Evolutionary conservation across 2,329 filamentous ascomycete genomes (phyloP).

Genomic region (Rutstroemia sp.): DNA sequence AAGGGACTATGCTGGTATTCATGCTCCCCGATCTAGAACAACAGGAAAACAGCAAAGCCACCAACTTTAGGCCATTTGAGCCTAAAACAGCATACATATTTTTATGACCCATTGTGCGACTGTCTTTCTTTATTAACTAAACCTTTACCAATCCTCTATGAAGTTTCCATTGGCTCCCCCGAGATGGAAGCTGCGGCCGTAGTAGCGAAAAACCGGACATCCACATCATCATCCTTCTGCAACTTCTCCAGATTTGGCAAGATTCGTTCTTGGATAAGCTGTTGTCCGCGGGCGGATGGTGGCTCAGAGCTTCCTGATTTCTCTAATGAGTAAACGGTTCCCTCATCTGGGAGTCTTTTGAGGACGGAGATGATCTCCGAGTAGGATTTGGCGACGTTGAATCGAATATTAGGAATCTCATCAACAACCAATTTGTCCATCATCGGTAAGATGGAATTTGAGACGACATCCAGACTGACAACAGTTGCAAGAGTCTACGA

Average conservation of each 20-base stretch:
- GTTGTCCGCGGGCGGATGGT: conserved; percentile 65
- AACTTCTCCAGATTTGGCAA: conserved; percentile 89
- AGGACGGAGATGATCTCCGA: conserved; percentile 83
- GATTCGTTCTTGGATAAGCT: conserved; percentile 79
- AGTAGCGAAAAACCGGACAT: conserved; percentile 95
- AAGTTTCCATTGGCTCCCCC: conserved; percentile 48
- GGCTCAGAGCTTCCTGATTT: conserved; percentile 58
- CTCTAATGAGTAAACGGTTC: conserved; percentile 78
- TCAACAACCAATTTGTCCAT: conserved; percentile 89
- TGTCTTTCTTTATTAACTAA: conserved; percentile 20
- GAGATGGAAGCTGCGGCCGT: conserved; percentile 59
- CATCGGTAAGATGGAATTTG: conserved; percentile 89
- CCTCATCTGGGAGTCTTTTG: conserved; percentile 80
- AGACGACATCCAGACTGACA: conserved; percentile 87
- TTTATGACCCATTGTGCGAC: conserved; percentile 13
- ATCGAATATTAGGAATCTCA: conserved; percentile 97
- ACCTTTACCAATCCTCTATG: conserved; percentile 33
- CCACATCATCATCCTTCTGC: conserved; percentile 94
- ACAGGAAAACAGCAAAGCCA: conserved; percentile 19
- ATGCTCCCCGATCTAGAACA: conserved; percentile 29
- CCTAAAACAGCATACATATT: conserved; percentile 23
- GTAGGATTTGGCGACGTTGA: conserved; percentile 99
- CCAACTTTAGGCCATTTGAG: conserved; percentile 19
- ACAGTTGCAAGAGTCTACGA: conserved; percentile 83
- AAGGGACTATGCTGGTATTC: conserved; percentile 28